These are phyloP conservation scores for Fraxinus americana DNA, from an alignment of 257 asterid genomes.

Conservation along the genomic window DNA sequence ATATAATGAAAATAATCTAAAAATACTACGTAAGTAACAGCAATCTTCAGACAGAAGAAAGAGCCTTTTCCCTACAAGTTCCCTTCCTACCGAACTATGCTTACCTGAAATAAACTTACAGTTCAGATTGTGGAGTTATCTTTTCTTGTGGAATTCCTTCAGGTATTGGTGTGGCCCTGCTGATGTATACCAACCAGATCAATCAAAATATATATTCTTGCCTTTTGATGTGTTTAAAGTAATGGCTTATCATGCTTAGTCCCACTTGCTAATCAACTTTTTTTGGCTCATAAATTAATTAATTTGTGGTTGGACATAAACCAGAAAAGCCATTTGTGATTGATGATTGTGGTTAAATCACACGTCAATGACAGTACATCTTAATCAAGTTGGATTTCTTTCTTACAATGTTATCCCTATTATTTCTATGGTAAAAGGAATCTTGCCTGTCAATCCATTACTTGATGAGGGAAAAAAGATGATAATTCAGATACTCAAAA, in stretches of 20 bases:
- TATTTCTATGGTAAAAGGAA: neutral
- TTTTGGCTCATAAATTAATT: slow-evolving; percentile 11
- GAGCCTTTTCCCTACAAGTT: slow-evolving; percentile 35
- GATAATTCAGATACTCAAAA: neutral
- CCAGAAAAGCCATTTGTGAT: slow-evolving; percentile 2
- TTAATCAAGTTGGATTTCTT: neutral
- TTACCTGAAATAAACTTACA: neutral
- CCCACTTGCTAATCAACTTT: slow-evolving; percentile 25
- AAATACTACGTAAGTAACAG: neutral
- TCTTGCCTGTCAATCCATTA: neutral
- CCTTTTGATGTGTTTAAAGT: slow-evolving; percentile 26
- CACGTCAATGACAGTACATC: neutral
- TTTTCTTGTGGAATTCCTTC: neutral
- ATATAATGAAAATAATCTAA: neutral
- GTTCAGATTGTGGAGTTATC: neutral
- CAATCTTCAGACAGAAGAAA: neutral
- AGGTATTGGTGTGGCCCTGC: neutral
- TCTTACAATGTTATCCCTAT: neutral
- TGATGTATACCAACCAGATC: neutral
- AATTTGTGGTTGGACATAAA: neutral
- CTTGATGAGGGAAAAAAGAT: neutral
- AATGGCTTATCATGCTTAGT: slow-evolving; percentile 31
- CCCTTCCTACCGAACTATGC: slow-evolving; percentile 45
- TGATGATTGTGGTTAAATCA: slow-evolving; percentile 18
- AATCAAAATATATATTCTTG: neutral